Evolutionary conservation across 345 rosid genomes (phyloP), one percentile per base, ranked within the genome.

Genomic region (Cardamine resedifolia): DNA sequence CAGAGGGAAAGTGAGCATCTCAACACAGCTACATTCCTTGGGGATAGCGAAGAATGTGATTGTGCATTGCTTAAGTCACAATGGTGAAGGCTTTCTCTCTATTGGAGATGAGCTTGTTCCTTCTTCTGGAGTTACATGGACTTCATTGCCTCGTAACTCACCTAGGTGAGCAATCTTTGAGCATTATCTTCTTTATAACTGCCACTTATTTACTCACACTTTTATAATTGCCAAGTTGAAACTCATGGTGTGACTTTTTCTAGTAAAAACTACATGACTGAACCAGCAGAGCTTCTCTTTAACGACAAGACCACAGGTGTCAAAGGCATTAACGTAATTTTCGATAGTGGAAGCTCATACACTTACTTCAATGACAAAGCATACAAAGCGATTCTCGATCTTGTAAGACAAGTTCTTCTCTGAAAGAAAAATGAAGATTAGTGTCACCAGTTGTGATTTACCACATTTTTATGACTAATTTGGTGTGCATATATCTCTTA

Each of bases 321-420:
- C 3, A 85, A 78, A 69, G 88, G 78, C 58, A 88, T 85, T 18
- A 41, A 80, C 59, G 41, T 88, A 24, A 50, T 88, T 52, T 89
- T 91, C 64, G 98, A 94, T 78, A 95, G 97, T 39, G 99, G 99
- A 53, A 88, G 96, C 84, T 89, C 99, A 3, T 95, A 91, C 79
- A 81, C 91, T 47, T 95, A 95, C 84, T 87, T 91, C 72, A 81
- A 52, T 64, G 76, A 78, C 7, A 72, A 60, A 48, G 84, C 86
- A 47, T 95, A 95, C 67, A 34, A 79, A 71, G 58, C 73, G 4
- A 24, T 68, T 20, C 80, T 89, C n/a, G 70, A 82, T 85, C 78
- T 86, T 86, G 96, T 94, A 62, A 83, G 82, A 56, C 27, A 12
- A 44, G 23, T 48, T 55, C 36, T 27, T 59, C 23, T 28, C 55